These are phyloP conservation scores for Pseudomassariella vexata DNA, from an alignment of 2,329 filamentous ascomycete genomes.

Conservation along the genomic window DNA sequence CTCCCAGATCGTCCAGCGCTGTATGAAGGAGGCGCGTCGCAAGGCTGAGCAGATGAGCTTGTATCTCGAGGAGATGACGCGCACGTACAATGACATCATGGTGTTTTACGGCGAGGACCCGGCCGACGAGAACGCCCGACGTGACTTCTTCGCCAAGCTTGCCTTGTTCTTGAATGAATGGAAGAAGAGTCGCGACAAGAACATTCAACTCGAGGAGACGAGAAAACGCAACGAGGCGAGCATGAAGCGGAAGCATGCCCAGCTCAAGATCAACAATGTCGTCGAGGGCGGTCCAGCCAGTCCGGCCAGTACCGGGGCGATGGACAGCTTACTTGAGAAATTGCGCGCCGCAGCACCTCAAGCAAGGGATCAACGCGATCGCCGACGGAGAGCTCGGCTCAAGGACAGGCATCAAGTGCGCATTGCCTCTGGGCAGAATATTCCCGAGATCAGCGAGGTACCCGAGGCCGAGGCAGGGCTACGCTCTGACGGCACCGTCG, in stretches of 20 bases:
- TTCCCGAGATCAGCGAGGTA: constrained; percentile 66
- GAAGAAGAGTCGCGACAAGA: constrained; percentile 96
- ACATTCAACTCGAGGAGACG: constrained; percentile 73
- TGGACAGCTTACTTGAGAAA: constrained; percentile 95
- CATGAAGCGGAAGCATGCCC: constrained; percentile 84
- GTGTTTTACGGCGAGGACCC: constrained; percentile 94
- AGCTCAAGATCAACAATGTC: constrained; percentile 49
- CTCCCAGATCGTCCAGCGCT: constrained; percentile 80
- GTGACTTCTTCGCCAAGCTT: constrained; percentile 94
- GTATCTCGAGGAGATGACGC: constrained; percentile 87
- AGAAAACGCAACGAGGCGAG: constrained; percentile 82
- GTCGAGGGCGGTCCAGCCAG: constrained; percentile 51
- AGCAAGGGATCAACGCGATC: constrained; percentile 81
- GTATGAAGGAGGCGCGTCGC: constrained; percentile 92
- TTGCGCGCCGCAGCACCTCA: constrained; percentile 88
- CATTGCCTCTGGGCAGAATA: constrained; percentile 80
- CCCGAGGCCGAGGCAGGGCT: constrained; percentile 45
- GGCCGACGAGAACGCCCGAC: constrained; percentile 81
- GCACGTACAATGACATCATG: constrained; percentile 92
- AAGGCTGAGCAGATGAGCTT: constrained; percentile 95
- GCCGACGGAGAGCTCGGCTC: constrained; percentile 76
- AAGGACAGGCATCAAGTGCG: constrained; percentile 89
- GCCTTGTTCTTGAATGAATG: constrained; percentile 87
- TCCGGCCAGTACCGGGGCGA: constrained; percentile 76
- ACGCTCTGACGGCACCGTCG: constrained; percentile 25